phyloP scores from a whole-genome alignment of 73 alveolate species.

The Symbiodinium natans region DNA sequence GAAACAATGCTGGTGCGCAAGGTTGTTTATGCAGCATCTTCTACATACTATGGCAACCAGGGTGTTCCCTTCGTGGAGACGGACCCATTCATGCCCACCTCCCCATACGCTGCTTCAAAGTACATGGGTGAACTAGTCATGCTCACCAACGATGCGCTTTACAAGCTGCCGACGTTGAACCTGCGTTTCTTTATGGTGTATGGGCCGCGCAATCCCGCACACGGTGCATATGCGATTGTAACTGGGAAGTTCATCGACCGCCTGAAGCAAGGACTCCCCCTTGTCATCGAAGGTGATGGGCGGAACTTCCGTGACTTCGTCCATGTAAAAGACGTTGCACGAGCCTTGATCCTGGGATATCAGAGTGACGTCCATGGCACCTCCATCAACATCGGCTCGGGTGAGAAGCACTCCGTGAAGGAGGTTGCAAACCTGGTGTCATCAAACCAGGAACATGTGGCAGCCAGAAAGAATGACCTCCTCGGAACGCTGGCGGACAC shows the following conservation, averaged over 20 bases:
- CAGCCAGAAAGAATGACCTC: constrained; percentile 36
- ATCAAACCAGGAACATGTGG: constrained; percentile 9
- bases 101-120: constrained; percentile 92
- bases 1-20: constrained; percentile 75
- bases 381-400: constrained; percentile 90
- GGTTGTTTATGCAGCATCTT: constrained; percentile 81
- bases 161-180: constrained; percentile 66
- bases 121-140: constrained; percentile 86
- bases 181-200: constrained; percentile 92
- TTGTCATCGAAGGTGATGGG: constrained; percentile 79
- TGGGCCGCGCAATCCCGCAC: constrained; percentile 89
- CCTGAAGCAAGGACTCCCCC: constrained; percentile 30
- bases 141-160: constrained; percentile 79
- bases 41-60: constrained; percentile 90
- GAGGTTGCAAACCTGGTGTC: constrained; percentile 81
- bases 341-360: constrained; percentile 73
- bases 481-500: constrained; percentile 90
- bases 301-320: constrained; percentile 82
- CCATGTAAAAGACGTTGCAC: constrained; percentile 66
- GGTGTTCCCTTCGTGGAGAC: constrained; percentile 73
- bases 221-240: constrained; percentile 82
- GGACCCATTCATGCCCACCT: constrained; percentile 73
- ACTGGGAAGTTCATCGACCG: constrained; percentile 91
- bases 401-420: constrained; percentile 46
- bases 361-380: constrained; percentile 82